These are phyloP conservation scores for Phytophthora idaei DNA, from an alignment of 352 stramenopile species.

Conservation along the genomic window DNA sequence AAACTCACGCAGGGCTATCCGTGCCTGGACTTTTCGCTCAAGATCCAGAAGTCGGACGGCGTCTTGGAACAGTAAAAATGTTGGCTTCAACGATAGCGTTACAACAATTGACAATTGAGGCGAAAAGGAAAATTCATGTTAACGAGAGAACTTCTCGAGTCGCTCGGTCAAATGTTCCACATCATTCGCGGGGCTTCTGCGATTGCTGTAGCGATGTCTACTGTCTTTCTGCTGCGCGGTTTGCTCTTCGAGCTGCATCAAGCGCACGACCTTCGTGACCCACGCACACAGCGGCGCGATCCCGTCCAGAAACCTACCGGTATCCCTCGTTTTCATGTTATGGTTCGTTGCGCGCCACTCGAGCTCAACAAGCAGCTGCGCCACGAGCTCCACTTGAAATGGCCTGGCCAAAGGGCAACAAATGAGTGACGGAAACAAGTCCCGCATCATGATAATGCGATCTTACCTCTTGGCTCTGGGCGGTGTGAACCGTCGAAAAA, in stretches of 20 bases:
- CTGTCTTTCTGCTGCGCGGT: conserved; percentile 27
- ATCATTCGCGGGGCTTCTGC: conserved; percentile 23
- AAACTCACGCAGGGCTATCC: conserved; percentile 97
- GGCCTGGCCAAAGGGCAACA: conserved; percentile 21
- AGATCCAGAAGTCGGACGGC: conserved; percentile 92
- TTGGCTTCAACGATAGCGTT: conserved; percentile 18
- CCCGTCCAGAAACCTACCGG: conserved; percentile 25
- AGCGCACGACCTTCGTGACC: conserved; percentile 60
- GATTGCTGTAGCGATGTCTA: conserved; percentile 8
- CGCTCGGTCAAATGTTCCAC: conserved; percentile 38
- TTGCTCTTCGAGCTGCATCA: conserved; percentile 56
- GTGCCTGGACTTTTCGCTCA: conserved; percentile 98
- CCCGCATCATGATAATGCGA: neutral
- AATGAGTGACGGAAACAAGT: neutral
- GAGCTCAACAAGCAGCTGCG: conserved; percentile 54
- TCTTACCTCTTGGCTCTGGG: conserved; percentile 42
- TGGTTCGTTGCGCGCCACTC: conserved; percentile 51
- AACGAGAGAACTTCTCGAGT: conserved; percentile 24
- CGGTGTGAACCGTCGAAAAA: conserved; percentile 59
- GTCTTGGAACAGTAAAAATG: conserved; percentile 44
- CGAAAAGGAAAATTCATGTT: conserved; percentile 5
- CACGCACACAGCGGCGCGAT: conserved; percentile 40
- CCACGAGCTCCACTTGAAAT: conserved; percentile 63
- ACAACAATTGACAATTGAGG: conserved; percentile 2
- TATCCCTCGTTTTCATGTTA: conserved; percentile 32